Conservation (phyloP, 2,329 filamentous ascomycete species). For the Aspergillus sojae region DNA sequence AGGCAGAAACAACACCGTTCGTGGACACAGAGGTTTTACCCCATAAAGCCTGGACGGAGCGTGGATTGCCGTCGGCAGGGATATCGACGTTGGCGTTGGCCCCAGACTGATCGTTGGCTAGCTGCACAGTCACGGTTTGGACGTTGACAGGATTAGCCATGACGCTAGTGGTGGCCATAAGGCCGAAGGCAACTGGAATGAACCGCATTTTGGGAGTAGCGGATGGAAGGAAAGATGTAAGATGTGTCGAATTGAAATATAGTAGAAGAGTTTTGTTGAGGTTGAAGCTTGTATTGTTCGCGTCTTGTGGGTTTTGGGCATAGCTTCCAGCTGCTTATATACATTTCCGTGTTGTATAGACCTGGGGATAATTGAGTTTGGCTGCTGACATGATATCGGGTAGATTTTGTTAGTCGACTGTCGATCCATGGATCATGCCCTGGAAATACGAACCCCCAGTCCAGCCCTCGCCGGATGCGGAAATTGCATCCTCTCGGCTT, state of each 20-base stretch:
- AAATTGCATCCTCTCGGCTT: neutral
- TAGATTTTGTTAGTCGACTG: neutral
- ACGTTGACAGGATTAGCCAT: neutral
- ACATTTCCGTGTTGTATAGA: neutral
- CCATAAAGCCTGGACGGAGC: neutral
- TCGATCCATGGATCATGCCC: neutral
- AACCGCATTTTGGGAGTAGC: neutral
- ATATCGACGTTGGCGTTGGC: neutral
- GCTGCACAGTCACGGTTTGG: neutral
- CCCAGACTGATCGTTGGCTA: neutral
- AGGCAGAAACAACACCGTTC: neutral
- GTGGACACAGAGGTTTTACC: neutral
- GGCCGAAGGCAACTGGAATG: neutral
- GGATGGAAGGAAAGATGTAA: neutral
- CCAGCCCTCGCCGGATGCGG: neutral
- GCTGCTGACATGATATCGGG: neutral
- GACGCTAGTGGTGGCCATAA: neutral
- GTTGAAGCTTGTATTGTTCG: neutral
- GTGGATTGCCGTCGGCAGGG: neutral
- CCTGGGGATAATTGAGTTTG: neutral
- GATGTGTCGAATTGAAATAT: too few relatives aligned
- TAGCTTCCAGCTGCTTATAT: neutral
- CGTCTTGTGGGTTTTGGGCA: neutral
- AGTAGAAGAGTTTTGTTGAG: neutral
- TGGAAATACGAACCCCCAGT: neutral